Evolutionary conservation across 2,329 filamentous ascomycete genomes (phyloP).

Genomic region (Beauveria asiatica): DNA sequence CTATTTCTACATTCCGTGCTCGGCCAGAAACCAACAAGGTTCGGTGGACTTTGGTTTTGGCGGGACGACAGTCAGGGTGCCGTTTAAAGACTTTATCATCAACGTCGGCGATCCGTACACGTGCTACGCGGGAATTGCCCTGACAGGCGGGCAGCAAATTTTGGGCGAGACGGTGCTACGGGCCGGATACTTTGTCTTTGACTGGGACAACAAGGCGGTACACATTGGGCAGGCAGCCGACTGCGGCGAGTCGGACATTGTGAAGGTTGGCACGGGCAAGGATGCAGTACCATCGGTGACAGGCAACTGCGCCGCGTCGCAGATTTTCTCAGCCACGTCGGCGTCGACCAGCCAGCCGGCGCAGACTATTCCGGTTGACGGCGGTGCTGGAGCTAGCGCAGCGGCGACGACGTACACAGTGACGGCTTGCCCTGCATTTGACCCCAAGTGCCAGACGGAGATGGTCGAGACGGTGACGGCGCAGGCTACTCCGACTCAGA

Average conservation of each 20-base stretch:
- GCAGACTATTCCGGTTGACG: not conserved
- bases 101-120: constrained; percentile 26
- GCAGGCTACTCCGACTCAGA: constrained; percentile 12
- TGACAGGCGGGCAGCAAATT: constrained; percentile 33
- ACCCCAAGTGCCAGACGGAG: constrained; percentile 18
- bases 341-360: not conserved
- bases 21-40: constrained; percentile 25
- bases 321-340: constrained; percentile 14
- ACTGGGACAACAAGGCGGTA: constrained; percentile 35
- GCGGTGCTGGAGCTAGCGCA: not conserved
- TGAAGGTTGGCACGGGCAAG: constrained; percentile 25
- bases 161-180: constrained; percentile 35
- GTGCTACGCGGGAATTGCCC: constrained; percentile 35
- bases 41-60: constrained; percentile 42
- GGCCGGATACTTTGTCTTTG: constrained; percentile 38
- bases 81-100: constrained; percentile 42
- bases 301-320: constrained; percentile 28
- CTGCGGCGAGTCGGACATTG: constrained; percentile 30
- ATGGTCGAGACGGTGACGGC: constrained; percentile 19
- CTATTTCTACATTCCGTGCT: constrained; percentile 38
- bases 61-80: constrained; percentile 31
- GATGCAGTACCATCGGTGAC: constrained; percentile 25
- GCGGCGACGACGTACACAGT: constrained; percentile 22
- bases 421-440: constrained; percentile 19
- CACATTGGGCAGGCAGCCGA: constrained; percentile 34